Conservation (phyloP, 805 yeast genomes). For the Wickerhamiella spandovensis region DNA sequence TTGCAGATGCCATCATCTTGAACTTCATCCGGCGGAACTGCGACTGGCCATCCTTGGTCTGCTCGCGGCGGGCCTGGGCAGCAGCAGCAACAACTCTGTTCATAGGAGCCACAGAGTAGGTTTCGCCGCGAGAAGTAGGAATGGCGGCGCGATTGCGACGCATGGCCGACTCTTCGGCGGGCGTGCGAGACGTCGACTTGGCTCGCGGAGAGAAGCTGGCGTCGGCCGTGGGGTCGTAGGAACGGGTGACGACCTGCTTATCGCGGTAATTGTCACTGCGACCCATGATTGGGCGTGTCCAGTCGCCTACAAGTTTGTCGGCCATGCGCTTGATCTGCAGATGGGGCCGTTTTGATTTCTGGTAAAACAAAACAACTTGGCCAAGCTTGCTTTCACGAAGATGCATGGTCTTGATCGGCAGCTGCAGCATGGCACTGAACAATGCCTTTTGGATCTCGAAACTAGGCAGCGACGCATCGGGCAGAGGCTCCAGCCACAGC, state of each 20-base stretch:
- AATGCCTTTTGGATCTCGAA: constrained; percentile 87
- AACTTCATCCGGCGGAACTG: constrained; percentile 67
- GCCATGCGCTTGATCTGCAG: constrained; percentile 75
- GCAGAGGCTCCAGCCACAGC: constrained; percentile 95
- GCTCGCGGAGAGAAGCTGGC: constrained; percentile 13
- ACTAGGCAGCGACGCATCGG: constrained; percentile 96
- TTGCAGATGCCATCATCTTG: constrained; percentile 37
- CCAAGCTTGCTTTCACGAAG: constrained; percentile 90
- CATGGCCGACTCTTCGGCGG: constrained; percentile 82
- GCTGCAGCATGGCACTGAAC: constrained; percentile 53
- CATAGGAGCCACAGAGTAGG: constrained; percentile 82
- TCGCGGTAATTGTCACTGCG: constrained; percentile 90
- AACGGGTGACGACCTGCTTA: constrained; percentile 53
- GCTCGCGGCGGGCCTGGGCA: constrained; percentile 21
- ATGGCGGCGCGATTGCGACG: constrained; percentile 91
- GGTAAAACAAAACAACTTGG: constrained; percentile 84
- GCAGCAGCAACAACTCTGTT: constrained; percentile 35
- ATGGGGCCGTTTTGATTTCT: constrained; percentile 80
- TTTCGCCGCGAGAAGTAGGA: constrained; percentile 80
- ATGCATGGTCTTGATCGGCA: constrained; percentile 94
- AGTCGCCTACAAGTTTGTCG: constrained; percentile 82
- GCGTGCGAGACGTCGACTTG: constrained; percentile 32
- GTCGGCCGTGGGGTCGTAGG: constrained; percentile 34
- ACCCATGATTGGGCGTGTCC: constrained; percentile 98
- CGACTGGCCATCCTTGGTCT: constrained; percentile 36